These are phyloP conservation scores for Solanum acaule DNA, from an alignment of 257 asterid species.

Conservation along the genomic window DNA sequence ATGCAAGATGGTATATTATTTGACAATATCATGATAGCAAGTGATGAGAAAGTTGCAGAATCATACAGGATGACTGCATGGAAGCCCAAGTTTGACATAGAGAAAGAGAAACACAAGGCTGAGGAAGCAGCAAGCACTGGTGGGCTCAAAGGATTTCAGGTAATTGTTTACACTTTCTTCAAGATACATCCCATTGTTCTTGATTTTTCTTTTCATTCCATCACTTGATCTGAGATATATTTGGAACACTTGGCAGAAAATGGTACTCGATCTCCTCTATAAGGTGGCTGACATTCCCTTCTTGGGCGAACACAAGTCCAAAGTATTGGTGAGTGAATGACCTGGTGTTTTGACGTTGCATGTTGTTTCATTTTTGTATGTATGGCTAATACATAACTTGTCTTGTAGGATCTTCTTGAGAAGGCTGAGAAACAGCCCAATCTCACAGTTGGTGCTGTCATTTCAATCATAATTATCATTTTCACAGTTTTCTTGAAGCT, in stretches of 20 bases:
- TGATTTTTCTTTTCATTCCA: not conserved
- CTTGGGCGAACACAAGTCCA: slow-evolving; percentile 67
- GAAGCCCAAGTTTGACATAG: slow-evolving; percentile 71
- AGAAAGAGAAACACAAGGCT: slow-evolving; percentile 71
- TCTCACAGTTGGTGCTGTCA: slow-evolving; percentile 58
- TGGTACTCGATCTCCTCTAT: slow-evolving; percentile 65
- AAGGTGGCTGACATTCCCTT: slow-evolving; percentile 75
- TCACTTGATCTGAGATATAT: not conserved
- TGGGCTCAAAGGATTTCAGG: slow-evolving; percentile 79
- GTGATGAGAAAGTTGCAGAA: slow-evolving; percentile 61
- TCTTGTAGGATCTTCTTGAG: slow-evolving; percentile 60
- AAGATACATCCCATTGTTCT: not conserved
- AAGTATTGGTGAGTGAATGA: slow-evolving; percentile 49
- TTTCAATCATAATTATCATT: slow-evolving; percentile 40
- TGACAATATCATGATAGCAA: slow-evolving; percentile 68
- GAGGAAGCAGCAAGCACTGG: slow-evolving; percentile 49
- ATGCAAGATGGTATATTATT: slow-evolving; percentile 92
- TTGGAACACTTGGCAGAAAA: slow-evolving; percentile 39
- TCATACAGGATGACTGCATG: slow-evolving; percentile 50
- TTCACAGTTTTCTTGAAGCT: slow-evolving; percentile 53
- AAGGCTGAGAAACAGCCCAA: slow-evolving; percentile 90
- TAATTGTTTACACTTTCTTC: slow-evolving; percentile 2
- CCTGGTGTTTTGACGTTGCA: not conserved
- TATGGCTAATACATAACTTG: not conserved
- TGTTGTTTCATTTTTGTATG: not conserved